A percentile compares a stretch with the other conserved stretches of the same genome.
Conservation (phyloP, 192 early-diverging fungal species). For the Coemansia sp. region DNA sequence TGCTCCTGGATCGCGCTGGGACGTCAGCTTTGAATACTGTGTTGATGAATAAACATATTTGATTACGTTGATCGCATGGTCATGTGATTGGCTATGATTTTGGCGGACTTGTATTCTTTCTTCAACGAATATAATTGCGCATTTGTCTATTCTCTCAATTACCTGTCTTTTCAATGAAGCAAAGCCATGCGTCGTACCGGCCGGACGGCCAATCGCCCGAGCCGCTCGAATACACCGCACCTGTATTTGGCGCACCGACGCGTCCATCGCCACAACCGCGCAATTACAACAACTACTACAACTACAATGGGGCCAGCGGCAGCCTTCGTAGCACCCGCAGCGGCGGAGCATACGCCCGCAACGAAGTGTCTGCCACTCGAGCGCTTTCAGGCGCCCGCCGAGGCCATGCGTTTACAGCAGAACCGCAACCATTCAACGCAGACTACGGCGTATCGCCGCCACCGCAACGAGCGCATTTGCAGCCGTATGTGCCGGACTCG, state of each 20-base stretch:
- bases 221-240: conserved; percentile 22
- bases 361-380: neutral
- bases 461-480: conserved; percentile 19
- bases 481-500: conserved; percentile 41
- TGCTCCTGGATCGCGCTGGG: conserved; percentile 75
- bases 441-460: neutral
- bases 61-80: no score
- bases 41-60: neutral
- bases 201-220: conserved; percentile 16
- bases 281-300: conserved; percentile 14
- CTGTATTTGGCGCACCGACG: conserved; percentile 6
- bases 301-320: conserved; percentile 19
- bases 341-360: conserved; percentile 16
- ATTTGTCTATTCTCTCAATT: no score
- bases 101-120: no score
- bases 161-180: no score
- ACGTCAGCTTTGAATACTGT: conserved; percentile 58
- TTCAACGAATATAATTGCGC: no score
- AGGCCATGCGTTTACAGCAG: neutral
- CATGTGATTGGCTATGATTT: no score
- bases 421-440: neutral
- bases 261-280: conserved; percentile 9
- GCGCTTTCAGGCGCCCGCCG: neutral
- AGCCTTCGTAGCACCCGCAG: conserved; percentile 48
- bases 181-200: neutral